Percentiles rank a stretch among this genome's conserved stretches.
Conservation (phyloP, 768 basidiomycete genomes). For the Kwoniella sp. region DNA sequence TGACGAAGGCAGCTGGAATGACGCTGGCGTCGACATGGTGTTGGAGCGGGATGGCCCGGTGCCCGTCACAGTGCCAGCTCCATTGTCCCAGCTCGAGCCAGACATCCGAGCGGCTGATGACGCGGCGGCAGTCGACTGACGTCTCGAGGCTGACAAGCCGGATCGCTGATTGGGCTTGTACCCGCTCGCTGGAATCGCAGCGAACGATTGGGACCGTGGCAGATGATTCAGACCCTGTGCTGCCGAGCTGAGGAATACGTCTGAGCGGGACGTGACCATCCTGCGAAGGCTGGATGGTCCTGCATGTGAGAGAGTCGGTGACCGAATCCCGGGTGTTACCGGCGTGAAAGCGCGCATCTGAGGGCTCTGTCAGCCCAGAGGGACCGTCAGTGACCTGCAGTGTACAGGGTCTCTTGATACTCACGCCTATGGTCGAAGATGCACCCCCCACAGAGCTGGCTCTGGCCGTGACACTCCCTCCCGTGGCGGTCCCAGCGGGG, state of each 20-base stretch:
- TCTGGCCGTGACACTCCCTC: constrained; percentile 43
- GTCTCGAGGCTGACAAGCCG: constrained; percentile 5
- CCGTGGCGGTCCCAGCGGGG: constrained; percentile 40
- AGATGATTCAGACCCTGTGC: not conserved
- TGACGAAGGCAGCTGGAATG: constrained; percentile 31
- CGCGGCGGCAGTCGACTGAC: constrained; percentile 12
- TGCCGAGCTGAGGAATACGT: constrained; percentile 29
- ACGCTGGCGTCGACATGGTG: constrained; percentile 19
- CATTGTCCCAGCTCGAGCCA: constrained; percentile 22
- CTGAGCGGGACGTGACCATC: constrained; percentile 36
- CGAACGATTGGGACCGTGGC: constrained; percentile 15
- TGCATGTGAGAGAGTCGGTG: constrained; percentile 4
- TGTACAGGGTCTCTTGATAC: constrained; percentile 1
- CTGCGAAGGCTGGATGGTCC: constrained; percentile 38
- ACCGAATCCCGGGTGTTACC: constrained; percentile 7
- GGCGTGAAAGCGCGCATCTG: constrained; percentile 9
- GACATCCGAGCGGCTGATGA: constrained; percentile 15
- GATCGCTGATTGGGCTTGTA: constrained; percentile 1
- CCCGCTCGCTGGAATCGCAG: constrained; percentile 6
- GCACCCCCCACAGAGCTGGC: constrained; percentile 44
- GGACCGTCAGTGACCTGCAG: not conserved
- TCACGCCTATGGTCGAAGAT: constrained; percentile 45
- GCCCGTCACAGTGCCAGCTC: constrained; percentile 3
- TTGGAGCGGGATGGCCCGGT: constrained; percentile 10
- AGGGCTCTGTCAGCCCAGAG: constrained; percentile 16